A percentile compares a stretch with the other conserved stretches of the same genome.
Evolutionary conservation across 768 basidiomycete genomes (phyloP).

Genomic region (Cystobasidium tubakii): DNA sequence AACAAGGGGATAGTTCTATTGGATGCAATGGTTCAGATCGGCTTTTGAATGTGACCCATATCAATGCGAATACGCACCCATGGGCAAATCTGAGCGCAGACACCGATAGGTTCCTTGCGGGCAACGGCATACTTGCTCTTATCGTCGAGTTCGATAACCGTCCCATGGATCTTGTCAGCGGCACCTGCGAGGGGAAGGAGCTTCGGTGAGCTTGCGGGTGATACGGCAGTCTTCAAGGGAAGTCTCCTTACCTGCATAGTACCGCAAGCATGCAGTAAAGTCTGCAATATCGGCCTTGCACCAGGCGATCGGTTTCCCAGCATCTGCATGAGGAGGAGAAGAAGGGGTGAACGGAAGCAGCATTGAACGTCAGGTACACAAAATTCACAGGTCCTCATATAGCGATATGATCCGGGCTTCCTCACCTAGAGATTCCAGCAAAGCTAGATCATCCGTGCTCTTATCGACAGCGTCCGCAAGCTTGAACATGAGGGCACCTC

Average conservation of each 20-base stretch:
- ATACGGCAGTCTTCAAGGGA: background rate
- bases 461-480: slow-evolving; percentile 44
- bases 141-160: slow-evolving; percentile 71
- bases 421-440: slow-evolving; percentile 61
- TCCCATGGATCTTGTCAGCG: slow-evolving; percentile 76
- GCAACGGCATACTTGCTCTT: slow-evolving; percentile 77
- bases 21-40: background rate
- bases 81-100: slow-evolving; percentile 69
- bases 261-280: slow-evolving; percentile 49
- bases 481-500: slow-evolving; percentile 44
- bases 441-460: slow-evolving; percentile 62
- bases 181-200: background rate
- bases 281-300: slow-evolving; percentile 40
- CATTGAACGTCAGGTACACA: no score
- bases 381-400: slow-evolving; percentile 82
- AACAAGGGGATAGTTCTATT: slow-evolving; percentile 71
- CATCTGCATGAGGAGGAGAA: slow-evolving; percentile 58
- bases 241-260: slow-evolving; percentile 84
- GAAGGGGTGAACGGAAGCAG: slow-evolving; percentile 72
- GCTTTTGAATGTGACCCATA: background rate
- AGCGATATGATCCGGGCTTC: slow-evolving; percentile 65
- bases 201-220: background rate
- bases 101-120: slow-evolving; percentile 83
- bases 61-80: slow-evolving; percentile 44
- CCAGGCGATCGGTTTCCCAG: slow-evolving; percentile 65